Evolutionary conservation across 805 yeast genomes (phyloP).

Genomic region (Ogataea angusta): DNA sequence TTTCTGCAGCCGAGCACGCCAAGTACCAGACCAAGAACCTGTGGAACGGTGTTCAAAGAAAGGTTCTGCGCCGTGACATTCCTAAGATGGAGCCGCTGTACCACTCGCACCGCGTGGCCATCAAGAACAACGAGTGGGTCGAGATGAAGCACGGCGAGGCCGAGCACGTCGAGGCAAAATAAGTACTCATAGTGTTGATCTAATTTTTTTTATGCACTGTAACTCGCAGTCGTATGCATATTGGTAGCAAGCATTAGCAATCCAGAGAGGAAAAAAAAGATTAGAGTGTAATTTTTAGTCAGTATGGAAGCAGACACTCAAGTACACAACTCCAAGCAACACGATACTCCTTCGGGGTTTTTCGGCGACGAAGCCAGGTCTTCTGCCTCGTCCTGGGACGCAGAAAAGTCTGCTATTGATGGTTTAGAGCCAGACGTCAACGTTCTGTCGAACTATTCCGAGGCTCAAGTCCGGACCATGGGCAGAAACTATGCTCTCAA

Average conservation of each 20-base stretch:
- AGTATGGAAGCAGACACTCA: constrained; percentile 7
- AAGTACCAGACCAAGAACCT: constrained; percentile 39
- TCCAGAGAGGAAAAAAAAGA: not conserved
- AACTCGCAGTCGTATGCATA: not conserved
- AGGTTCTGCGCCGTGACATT: constrained; percentile 46
- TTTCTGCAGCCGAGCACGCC: constrained; percentile 56
- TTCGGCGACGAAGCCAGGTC: constrained; percentile 5
- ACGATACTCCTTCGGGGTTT: not conserved
- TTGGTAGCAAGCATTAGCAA: constrained; percentile 6
- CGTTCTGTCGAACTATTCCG: constrained; percentile 54
- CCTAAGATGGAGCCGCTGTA: constrained; percentile 54
- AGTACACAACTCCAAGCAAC: not conserved
- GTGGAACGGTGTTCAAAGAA: constrained; percentile 42
- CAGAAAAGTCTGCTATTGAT: constrained; percentile 11
- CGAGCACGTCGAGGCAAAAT: constrained; percentile 44
- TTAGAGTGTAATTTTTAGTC: not conserved
- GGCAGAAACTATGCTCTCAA: constrained; percentile 63
- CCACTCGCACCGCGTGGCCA: constrained; percentile 56
- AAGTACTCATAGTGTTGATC: too few relatives aligned
- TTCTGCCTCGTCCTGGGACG: constrained; percentile 11
- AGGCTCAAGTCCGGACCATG: constrained; percentile 64
- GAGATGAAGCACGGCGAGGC: constrained; percentile 47
- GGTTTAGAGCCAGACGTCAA: constrained; percentile 33
- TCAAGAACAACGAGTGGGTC: constrained; percentile 59
- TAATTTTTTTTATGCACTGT: not conserved